A percentile compares a stretch with the other conserved stretches of the same genome.
These are phyloP conservation scores for Corymbia citriodora DNA, from an alignment of 441 rosid species.

Conservation along the genomic window DNA sequence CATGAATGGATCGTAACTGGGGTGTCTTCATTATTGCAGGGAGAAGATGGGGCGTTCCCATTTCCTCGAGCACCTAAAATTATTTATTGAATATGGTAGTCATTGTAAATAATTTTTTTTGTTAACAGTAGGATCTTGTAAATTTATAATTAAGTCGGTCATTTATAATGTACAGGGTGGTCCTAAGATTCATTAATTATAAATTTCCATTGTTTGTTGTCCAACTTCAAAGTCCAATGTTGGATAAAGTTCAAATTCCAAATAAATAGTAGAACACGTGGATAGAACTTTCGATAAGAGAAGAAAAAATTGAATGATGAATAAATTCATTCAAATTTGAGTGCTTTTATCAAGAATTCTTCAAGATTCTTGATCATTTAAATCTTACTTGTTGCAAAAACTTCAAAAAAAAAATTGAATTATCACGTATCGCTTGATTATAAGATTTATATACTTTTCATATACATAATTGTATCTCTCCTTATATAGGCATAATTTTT, in stretches of 20 bases:
- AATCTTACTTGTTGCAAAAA: not conserved
- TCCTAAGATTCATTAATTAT: too few species aligned
- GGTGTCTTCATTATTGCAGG: not conserved
- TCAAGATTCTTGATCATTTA: not conserved
- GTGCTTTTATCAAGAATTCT: not conserved
- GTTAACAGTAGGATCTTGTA: too few species aligned
- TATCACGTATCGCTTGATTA: not conserved
- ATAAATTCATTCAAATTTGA: not conserved
- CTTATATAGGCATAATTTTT: not conserved
- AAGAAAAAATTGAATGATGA: not conserved
- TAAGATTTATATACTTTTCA: not conserved
- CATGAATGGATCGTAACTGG: not conserved
- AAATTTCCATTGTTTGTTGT: too few species aligned
- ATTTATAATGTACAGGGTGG: too few species aligned
- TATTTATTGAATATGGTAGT: not conserved
- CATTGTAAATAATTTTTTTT: not conserved
- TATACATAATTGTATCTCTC: not conserved
- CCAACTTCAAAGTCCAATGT: too few species aligned
- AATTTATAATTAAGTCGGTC: too few species aligned
- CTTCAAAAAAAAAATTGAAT: not conserved
- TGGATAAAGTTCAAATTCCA: not conserved
- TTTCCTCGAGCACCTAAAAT: not conserved
- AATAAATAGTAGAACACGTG: not conserved
- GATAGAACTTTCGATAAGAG: not conserved
- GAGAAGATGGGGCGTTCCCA: not conserved